Evolutionary conservation across 2,329 filamentous ascomycete species (phyloP), one percentile per base, ranked within the genome.

Genomic region (Fusarium burgessii): DNA sequence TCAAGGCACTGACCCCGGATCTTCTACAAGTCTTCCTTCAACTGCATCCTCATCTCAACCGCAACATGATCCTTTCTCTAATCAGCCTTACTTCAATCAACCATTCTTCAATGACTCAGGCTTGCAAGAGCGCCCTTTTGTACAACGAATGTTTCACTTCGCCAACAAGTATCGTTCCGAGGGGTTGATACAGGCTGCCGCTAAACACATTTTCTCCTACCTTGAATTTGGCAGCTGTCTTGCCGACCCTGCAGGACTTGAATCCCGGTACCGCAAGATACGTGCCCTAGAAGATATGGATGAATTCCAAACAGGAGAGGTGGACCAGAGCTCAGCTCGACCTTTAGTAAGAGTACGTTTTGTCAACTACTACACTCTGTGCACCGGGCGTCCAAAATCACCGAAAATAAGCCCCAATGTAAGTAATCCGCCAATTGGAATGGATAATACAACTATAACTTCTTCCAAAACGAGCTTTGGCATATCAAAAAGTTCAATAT

Each of bases 321-420:
- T 62, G 60, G 47, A 71, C 6, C 54, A 71, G 3, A 66, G 72
- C 20, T 62, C 71, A 5, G 40, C 55, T 15, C 64, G 63, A 4
- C 64, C 82, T 6, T 75, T 82, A 4, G 82, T 84, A 5, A 85
- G 91, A 56, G 88, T 96, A 14, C 87, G 94, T 18, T 97, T 97
- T 75, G 86, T 93, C 62, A 97, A 97, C 77, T 97, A 97, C 78
- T 97, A 95, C 78, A 97, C 94, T 2, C 88, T 92, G n/a, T 94
- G 92, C 71, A 91, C 92, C 13, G 94, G 94, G 6, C 86, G 89
- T 63, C 86, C 87, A 4, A 94, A 92, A 73, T 58, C 70, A 7
- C 72, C 76, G 20, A 76, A 77, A 35, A 8, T 56, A 10, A 62
- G 55, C 4, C 70, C 76, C 17, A 75, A 76, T 32, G 15, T 66